Evolutionary conservation across 2,329 filamentous ascomycete genomes (phyloP).

Genomic region (Stachybotrys chartarum): DNA sequence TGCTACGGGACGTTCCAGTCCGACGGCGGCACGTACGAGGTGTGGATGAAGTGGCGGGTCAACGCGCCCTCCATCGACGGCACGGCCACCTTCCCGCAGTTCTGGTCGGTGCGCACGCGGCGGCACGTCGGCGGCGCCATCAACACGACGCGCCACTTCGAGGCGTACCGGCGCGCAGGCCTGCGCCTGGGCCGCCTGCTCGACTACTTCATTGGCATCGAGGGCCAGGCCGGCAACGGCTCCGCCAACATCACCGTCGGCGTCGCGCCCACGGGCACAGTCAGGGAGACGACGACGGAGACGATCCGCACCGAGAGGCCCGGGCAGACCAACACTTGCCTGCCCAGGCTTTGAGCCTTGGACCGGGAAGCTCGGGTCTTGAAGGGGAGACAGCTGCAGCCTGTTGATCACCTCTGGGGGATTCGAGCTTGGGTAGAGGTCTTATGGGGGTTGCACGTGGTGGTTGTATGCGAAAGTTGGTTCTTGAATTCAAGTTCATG

Average conservation of each 20-base stretch:
- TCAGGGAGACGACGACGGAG: conserved; percentile 2
- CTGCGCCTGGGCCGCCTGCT: conserved; percentile 1
- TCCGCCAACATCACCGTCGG: conserved; percentile 3
- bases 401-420: too few relatives aligned
- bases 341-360: not conserved
- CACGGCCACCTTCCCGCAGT: conserved; percentile 37
- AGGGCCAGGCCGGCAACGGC: conserved; percentile 3
- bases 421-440: too few relatives aligned
- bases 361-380: too few relatives aligned
- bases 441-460: too few relatives aligned
- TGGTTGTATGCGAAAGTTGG: too few relatives aligned
- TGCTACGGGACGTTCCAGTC: conserved; percentile 7
- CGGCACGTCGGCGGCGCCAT: conserved; percentile 4
- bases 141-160: conserved; percentile 4
- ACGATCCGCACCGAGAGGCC: conserved; percentile 3
- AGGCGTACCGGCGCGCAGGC: not conserved
- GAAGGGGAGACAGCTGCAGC: too few relatives aligned
- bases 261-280: not conserved
- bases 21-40: conserved; percentile 19
- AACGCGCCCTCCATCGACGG: conserved; percentile 34
- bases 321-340: not conserved
- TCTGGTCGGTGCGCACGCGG: conserved; percentile 30
- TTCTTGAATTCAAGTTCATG: too few relatives aligned
- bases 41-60: conserved; percentile 19
- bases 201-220: conserved; percentile 3